These are phyloP conservation scores for Nitzschia sp. DNA, from an alignment of 108 stramenopile genomes.

Conservation along the genomic window DNA sequence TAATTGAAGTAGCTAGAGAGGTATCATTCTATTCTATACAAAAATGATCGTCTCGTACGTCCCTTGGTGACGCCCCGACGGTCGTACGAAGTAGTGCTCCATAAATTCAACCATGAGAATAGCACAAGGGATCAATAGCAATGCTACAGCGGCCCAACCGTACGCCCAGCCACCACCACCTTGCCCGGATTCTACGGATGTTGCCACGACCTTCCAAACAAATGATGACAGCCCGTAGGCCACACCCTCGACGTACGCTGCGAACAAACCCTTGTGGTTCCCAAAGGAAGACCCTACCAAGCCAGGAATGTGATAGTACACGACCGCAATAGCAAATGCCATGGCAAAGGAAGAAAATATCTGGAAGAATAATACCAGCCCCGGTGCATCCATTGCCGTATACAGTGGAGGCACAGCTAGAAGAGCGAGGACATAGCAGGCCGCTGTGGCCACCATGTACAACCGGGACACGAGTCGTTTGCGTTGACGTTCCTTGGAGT, in stretches of 20 bases:
- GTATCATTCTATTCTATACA: constrained; percentile 26
- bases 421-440: constrained; percentile 69
- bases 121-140: constrained; percentile 66
- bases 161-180: constrained; percentile 79
- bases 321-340: constrained; percentile 74
- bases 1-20: no score
- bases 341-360: constrained; percentile 51
- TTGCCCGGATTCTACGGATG: constrained; percentile 49
- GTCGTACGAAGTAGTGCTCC: constrained; percentile 72
- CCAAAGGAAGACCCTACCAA: constrained; percentile 75
- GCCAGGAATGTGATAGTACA: constrained; percentile 76
- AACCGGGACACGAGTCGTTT: constrained; percentile 66
- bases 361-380: constrained; percentile 64
- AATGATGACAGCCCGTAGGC: constrained; percentile 63
- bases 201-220: constrained; percentile 71
- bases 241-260: constrained; percentile 75
- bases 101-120: constrained; percentile 80
- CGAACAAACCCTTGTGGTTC: constrained; percentile 66
- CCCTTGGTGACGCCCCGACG: constrained; percentile 25
- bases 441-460: constrained; percentile 66
- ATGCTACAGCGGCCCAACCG: constrained; percentile 80
- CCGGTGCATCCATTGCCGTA: constrained; percentile 48
- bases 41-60: constrained; percentile 60
- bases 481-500: constrained; percentile 48
- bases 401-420: constrained; percentile 62